A percentile compares a stretch with the other conserved stretches of the same genome.
These are phyloP conservation scores for Albifimbria verrucaria DNA, from an alignment of 2,329 filamentous ascomycete species.

Conservation along the genomic window DNA sequence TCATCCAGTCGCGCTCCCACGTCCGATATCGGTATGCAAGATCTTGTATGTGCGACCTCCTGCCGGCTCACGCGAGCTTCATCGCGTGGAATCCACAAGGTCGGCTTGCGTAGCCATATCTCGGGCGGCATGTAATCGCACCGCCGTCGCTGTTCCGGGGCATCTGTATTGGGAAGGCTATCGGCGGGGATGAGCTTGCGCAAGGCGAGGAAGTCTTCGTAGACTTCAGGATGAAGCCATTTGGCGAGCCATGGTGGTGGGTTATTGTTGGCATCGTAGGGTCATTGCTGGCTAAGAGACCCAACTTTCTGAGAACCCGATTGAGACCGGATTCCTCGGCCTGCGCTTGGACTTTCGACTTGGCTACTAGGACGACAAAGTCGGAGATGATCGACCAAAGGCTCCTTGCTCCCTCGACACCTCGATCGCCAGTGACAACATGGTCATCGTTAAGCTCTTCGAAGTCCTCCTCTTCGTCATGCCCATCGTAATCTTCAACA, in stretches of 20 bases:
- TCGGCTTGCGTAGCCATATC: slow-evolving; percentile 56
- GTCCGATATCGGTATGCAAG: slow-evolving; percentile 76
- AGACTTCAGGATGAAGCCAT: slow-evolving; percentile 76
- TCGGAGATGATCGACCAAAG: slow-evolving; percentile 27
- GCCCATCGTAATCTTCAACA: slow-evolving; percentile 15
- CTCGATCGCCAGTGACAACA: slow-evolving; percentile 24
- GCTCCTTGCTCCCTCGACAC: slow-evolving; percentile 34
- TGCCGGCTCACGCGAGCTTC: slow-evolving; percentile 70
- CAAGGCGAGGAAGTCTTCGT: slow-evolving; percentile 68
- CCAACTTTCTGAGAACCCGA: slow-evolving; percentile 20
- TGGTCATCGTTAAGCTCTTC: slow-evolving; percentile 18
- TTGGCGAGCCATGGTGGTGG: slow-evolving; percentile 54
- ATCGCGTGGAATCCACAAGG: slow-evolving; percentile 85
- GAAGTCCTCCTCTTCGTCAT: slow-evolving; percentile 22
- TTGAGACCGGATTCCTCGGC: slow-evolving; percentile 23
- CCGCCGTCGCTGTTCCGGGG: slow-evolving; percentile 36
- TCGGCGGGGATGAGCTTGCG: slow-evolving; percentile 65
- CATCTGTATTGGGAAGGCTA: slow-evolving; percentile 49
- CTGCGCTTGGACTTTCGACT: slow-evolving; percentile 25
- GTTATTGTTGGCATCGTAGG: slow-evolving; percentile 19
- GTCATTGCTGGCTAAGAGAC: slow-evolving; percentile 19
- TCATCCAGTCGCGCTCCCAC: slow-evolving; percentile 27
- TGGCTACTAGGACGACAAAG: slow-evolving; percentile 34
- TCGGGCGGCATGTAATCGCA: slow-evolving; percentile 66
- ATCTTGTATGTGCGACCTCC: slow-evolving; percentile 69